Evolutionary conservation across 495 filamentous ascomycete genomes (phyloP).

Genomic region (Penicillium daleae): DNA sequence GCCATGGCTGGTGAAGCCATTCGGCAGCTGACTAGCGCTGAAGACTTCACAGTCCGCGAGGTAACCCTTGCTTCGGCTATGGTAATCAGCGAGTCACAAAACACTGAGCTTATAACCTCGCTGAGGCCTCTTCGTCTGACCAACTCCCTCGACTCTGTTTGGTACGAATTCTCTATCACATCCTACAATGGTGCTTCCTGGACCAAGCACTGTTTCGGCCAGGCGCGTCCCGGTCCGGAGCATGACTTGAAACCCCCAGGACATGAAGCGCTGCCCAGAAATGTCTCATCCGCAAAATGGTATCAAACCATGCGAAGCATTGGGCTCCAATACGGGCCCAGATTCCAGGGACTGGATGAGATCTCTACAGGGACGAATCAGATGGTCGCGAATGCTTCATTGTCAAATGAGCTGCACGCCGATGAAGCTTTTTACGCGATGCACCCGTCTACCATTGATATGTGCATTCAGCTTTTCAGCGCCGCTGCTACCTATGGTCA

Average conservation of each 20-base stretch:
- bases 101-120: not conserved
- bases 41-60: not conserved
- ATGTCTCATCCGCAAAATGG: too few species aligned
- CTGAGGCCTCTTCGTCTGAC: not conserved
- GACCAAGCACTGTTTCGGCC: not conserved
- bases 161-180: not conserved
- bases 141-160: not conserved
- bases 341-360: not conserved
- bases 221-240: not conserved
- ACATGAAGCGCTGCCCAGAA: too few species aligned
- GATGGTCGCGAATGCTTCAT: too few species aligned
- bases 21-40: slow-evolving; percentile 27
- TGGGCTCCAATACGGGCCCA: not conserved
- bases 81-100: not conserved
- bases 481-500: not conserved
- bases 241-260: not conserved
- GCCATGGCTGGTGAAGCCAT: slow-evolving; percentile 52
- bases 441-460: not conserved
- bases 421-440: not conserved
- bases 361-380: not conserved
- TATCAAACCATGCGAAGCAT: not conserved
- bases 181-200: not conserved
- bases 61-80: not conserved
- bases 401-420: too few species aligned
- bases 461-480: not conserved